Conservation (phyloP, 2,329 filamentous ascomycete species). For the Pseudogymnoascus sp. region DNA sequence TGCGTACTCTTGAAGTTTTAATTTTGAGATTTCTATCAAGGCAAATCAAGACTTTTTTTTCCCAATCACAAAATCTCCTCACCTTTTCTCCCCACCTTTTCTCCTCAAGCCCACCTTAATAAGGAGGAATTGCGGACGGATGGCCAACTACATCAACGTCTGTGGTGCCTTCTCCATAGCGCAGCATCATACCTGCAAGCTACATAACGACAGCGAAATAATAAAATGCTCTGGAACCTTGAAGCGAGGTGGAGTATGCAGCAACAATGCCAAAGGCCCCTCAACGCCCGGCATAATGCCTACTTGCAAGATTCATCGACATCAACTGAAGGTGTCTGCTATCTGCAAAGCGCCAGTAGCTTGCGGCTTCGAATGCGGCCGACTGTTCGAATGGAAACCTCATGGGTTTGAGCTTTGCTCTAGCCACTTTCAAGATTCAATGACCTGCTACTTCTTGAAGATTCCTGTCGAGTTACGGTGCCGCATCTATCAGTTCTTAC, state of each 20-base stretch:
- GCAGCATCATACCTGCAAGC: conserved; percentile 10
- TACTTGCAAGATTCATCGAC: conserved; percentile 14
- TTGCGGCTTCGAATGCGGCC: conserved; percentile 17
- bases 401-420: conserved; percentile 17
- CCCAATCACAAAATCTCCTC: neutral
- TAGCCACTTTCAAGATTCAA: conserved; percentile 9
- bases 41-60: neutral
- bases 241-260: conserved; percentile 14
- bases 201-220: conserved; percentile 8
- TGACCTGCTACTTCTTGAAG: conserved; percentile 16
- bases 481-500: conserved; percentile 15
- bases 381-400: conserved; percentile 13
- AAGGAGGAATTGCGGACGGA: neutral
- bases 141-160: conserved; percentile 24
- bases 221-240: conserved; percentile 14
- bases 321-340: conserved; percentile 10
- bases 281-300: conserved; percentile 12
- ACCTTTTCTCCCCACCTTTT: neutral
- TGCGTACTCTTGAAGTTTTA: neutral
- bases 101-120: neutral
- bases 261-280: conserved; percentile 11
- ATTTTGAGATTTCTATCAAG: neutral
- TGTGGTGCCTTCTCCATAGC: neutral
- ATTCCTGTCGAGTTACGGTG: conserved; percentile 17
- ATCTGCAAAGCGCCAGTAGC: conserved; percentile 13